phyloP scores from a whole-genome alignment of 2,329 filamentous ascomycete genomes.

The Pezicula neosporulosa region DNA sequence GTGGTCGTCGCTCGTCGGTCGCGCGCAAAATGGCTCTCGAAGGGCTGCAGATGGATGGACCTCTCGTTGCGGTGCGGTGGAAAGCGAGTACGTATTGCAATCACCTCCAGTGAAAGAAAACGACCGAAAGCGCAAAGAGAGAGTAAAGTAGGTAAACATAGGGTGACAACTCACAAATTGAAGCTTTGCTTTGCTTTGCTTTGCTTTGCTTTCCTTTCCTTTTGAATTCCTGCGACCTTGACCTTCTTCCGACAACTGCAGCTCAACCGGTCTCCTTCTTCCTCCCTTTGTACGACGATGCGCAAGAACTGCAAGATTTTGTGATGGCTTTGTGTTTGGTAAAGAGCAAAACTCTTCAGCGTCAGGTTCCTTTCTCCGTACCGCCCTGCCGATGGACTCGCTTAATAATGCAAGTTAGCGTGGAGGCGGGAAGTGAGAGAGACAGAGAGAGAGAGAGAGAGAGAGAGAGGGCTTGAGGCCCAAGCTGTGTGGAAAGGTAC shows the following conservation, averaged over 20 bases:
- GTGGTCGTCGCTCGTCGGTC: background rate
- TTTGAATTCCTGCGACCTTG: background rate
- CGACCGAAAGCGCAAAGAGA: background rate
- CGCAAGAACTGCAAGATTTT: background rate
- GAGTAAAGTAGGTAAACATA: background rate
- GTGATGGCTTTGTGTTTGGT: background rate
- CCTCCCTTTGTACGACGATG: constrained; percentile 1
- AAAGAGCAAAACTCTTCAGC: too few species aligned
- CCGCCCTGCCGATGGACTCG: too few species aligned
- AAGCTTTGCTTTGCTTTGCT: too few species aligned
- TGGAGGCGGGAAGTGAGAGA: too few species aligned
- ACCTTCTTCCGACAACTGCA: background rate
- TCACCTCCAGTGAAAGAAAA: too few species aligned
- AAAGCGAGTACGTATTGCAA: background rate
- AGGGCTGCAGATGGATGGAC: background rate
- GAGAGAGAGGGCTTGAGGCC: too few species aligned
- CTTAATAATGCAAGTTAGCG: too few species aligned
- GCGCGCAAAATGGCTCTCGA: background rate
- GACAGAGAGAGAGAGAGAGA: too few species aligned
- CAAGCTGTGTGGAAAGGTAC: too few species aligned
- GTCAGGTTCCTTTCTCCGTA: too few species aligned
- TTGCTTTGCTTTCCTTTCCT: background rate
- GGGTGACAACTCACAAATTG: constrained; percentile 1
- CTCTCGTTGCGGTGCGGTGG: background rate
- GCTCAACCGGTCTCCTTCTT: background rate